Evolutionary conservation across 2,329 filamentous ascomycete species (phyloP).

Genomic region (Beauveria bassiana): DNA sequence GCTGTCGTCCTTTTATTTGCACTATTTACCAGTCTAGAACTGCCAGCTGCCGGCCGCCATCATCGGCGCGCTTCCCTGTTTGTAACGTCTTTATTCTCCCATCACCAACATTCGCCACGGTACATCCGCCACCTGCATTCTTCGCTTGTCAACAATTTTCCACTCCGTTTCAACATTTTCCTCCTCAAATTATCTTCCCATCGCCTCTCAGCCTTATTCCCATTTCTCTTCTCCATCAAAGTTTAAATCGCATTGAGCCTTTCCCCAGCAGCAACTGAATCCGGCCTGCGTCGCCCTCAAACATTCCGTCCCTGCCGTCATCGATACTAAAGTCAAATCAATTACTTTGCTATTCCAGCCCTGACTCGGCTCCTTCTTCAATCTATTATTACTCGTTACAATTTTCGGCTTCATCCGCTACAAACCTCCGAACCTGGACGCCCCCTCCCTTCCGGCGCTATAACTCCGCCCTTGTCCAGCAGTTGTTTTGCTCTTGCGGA

Average conservation of each 20-base stretch:
- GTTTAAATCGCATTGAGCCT: not conserved
- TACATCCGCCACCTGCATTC: not conserved
- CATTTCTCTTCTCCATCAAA: not conserved
- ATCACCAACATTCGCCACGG: not conserved
- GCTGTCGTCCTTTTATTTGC: not conserved
- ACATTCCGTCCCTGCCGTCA: not conserved
- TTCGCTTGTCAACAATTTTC: not conserved
- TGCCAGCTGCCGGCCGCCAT: not conserved
- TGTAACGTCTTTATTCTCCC: not conserved
- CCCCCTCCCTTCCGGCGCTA: not conserved
- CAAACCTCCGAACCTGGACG: not conserved
- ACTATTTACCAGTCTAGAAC: not conserved
- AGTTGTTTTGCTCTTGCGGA: conserved; percentile 2
- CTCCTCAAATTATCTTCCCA: not conserved
- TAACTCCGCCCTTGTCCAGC: not conserved
- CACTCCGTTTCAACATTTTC: not conserved
- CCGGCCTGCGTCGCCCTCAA: not conserved
- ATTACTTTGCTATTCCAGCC: not conserved
- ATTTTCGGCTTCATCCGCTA: not conserved
- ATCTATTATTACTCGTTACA: not conserved
- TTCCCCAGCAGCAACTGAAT: not conserved
- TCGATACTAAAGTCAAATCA: not conserved
- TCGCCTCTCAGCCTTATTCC: not conserved
- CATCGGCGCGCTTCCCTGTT: conserved; percentile 7
- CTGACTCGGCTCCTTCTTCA: not conserved